Evolutionary conservation across 2,329 filamentous ascomycete genomes (phyloP), one percentile per base, ranked within the genome.

Genomic region (Curvularia verruculosa): DNA sequence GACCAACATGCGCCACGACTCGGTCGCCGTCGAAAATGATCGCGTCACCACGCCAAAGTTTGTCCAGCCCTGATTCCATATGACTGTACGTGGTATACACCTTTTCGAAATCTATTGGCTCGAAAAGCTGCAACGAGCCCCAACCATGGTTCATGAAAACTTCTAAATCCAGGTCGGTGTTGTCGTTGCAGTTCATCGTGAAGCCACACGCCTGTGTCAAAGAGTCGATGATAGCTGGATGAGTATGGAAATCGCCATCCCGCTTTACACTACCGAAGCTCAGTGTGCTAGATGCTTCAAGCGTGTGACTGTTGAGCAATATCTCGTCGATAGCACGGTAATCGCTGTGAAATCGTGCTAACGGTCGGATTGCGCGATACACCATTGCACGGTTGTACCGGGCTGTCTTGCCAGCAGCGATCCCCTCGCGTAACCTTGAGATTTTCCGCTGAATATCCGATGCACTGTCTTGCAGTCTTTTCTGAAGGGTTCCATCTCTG

Each of bases 101-200:
- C 39, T 60, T 63, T 0, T 50, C 54, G 15, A 18, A 36, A 19
- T 54, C 45, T 1, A 66, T 36, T 2, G 41, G 23, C 40, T 61
- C 47, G n/a, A 40, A 60, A 1, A 62, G 31, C 29, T 54, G 54
- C 29, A 69, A 52, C 0, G 63, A 52, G 1, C 44, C 43, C 66
- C 66, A 69, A 9, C 66, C 66, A 44, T 67, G 64, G 19, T 64
- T 66, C 15, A 67, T 53, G 28, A 63, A 69, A 0, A 64, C 53
- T 6, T 61, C 41, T 4, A 31, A 26, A 2, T 67, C 52, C 1
- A 54, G 21, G 48, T 65, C 52, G 5, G 47, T 45, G 10, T 24
- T 37, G 18, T 65, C 61, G 40, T 59, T 64, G 13, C 49, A 48
- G 26, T 69, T 69, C 64, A 69, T 63, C 18, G 50, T 59, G 52